Evolutionary conservation across 176 grass and related monocot genomes (phyloP).

Genomic region (maize (Zea mays)): DNA sequence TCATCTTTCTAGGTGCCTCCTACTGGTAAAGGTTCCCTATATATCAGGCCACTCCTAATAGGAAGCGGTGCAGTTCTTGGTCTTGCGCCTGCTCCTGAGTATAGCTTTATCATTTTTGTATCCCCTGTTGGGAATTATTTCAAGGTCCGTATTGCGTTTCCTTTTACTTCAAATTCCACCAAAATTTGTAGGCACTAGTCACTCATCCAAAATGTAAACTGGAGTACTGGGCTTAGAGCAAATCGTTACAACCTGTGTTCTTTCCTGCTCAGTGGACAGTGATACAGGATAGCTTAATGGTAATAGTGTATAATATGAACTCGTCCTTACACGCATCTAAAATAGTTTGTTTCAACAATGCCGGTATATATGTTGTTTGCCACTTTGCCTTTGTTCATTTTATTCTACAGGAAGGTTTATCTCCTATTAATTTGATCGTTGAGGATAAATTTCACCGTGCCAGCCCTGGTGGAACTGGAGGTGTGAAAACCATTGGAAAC

Average conservation of each 20-base stretch:
- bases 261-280: background rate
- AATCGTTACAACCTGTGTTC: background rate
- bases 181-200: background rate
- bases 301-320: background rate
- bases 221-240: background rate
- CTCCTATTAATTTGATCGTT: constrained; percentile 91
- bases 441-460: constrained; percentile 86
- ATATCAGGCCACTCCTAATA: constrained; percentile 83
- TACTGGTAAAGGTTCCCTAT: constrained; percentile 79
- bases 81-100: constrained; percentile 87
- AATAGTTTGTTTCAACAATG: constrained; percentile 1
- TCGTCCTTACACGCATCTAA: background rate
- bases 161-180: background rate
- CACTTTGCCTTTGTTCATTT: constrained; percentile 24
- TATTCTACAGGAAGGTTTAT: constrained; percentile 70
- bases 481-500: constrained; percentile 89
- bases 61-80: constrained; percentile 89
- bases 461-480: constrained; percentile 84
- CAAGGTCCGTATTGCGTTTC: constrained; percentile 60
- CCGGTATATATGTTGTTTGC: background rate
- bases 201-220: constrained; percentile 6
- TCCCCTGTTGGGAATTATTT: constrained; percentile 98
- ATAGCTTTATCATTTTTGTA: constrained; percentile 87
- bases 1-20: constrained; percentile 69
- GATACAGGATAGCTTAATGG: constrained; percentile 1